Percentiles rank a stretch among this genome's conserved stretches.
Conservation (phyloP, 2,329 filamentous ascomycete genomes). For the Thielaviopsis ethacetica region DNA sequence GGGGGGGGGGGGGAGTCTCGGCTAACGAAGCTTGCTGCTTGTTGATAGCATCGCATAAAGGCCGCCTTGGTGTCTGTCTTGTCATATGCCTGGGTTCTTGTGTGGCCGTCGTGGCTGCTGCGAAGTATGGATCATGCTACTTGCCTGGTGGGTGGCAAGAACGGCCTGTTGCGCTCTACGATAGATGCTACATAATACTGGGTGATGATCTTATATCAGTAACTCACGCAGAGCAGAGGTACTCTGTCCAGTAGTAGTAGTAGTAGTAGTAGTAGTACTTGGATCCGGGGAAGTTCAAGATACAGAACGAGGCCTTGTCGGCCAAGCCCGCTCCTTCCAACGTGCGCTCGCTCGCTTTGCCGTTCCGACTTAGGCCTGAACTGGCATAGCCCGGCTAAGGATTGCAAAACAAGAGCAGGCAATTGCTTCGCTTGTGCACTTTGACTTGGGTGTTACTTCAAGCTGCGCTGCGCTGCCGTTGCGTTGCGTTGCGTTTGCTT, state of each 20-base stretch:
- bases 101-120: neutral
- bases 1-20: too few species aligned
- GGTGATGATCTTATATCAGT: neutral
- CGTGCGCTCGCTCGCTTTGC: neutral
- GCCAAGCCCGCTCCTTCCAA: neutral
- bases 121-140: too few species aligned
- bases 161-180: neutral
- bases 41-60: neutral
- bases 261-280: too few species aligned
- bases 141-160: neutral
- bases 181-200: too few species aligned
- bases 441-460: neutral
- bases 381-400: neutral
- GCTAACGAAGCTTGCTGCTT: neutral
- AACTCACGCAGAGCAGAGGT: neutral
- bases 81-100: neutral
- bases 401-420: neutral
- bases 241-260: neutral
- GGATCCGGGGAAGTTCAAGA: neutral
- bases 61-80: neutral
- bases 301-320: neutral
- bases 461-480: too few species aligned
- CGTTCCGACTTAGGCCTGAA: neutral
- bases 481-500: neutral
- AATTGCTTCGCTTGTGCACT: neutral